Evolutionary conservation across 371 early-diverging fungal species (phyloP).

Genomic region (Circinella umbellata): DNA sequence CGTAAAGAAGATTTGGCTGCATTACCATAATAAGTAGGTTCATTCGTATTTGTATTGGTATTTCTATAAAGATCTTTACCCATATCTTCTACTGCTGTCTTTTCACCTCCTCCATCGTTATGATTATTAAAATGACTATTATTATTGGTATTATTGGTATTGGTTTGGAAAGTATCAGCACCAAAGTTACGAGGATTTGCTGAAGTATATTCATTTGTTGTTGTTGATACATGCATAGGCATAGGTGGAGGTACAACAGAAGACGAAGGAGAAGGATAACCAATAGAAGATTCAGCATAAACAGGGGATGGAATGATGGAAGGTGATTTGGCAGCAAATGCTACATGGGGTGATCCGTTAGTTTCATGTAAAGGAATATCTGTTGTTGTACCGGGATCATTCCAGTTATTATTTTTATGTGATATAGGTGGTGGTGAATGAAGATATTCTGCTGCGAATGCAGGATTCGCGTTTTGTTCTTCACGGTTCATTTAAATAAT

Average conservation of each 20-base stretch:
- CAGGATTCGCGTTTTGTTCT: constrained; percentile 5
- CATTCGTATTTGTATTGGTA: neutral
- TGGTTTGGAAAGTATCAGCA: constrained; percentile 11
- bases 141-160: neutral
- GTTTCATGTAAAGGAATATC: constrained; percentile 24
- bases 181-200: constrained; percentile 14
- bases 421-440: constrained; percentile 22
- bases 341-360: constrained; percentile 22
- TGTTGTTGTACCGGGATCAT: constrained; percentile 11
- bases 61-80: constrained; percentile 18
- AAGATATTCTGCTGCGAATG: constrained; percentile 14
- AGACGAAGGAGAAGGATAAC: constrained; percentile 2
- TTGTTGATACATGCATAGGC: constrained; percentile 17
- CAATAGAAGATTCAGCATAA: constrained; percentile 14
- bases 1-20: constrained; percentile 13
- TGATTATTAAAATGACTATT: too few species aligned
- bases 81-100: constrained; percentile 22
- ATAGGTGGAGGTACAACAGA: constrained; percentile 5
- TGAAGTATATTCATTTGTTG: neutral
- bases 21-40: constrained; percentile 18
- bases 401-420: constrained; percentile 17
- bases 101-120: constrained; percentile 11
- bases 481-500: constrained; percentile 5
- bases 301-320: constrained; percentile 26
- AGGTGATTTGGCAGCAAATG: constrained; percentile 28